phyloP scores from a whole-genome alignment of 2,329 filamentous ascomycete species.

The Trichoderma polysporum region DNA sequence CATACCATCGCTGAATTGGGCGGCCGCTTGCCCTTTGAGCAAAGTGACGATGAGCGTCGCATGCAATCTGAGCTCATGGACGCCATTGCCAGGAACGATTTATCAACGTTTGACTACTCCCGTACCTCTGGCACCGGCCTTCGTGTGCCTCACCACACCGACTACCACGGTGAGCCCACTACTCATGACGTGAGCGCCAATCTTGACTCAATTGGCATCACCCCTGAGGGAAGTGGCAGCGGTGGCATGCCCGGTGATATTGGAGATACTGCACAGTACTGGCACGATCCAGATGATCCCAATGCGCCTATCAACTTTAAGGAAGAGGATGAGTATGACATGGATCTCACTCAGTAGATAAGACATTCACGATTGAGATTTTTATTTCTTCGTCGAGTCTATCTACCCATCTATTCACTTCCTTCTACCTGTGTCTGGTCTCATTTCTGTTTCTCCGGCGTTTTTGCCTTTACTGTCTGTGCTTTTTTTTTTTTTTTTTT shows the following conservation, averaged over 20 bases:
- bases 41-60: conserved; percentile 87
- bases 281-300: conserved; percentile 68
- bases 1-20: conserved; percentile 72
- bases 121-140: conserved; percentile 80
- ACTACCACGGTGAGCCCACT: conserved; percentile 78
- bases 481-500: background rate
- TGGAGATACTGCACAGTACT: conserved; percentile 56
- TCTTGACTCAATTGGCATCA: conserved; percentile 40
- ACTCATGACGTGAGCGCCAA: conserved; percentile 42
- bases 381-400: background rate
- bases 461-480: no score
- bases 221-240: conserved; percentile 41
- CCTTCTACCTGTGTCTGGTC: background rate
- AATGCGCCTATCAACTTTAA: conserved; percentile 73
- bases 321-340: conserved; percentile 90
- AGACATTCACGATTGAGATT: background rate
- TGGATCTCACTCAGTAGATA: conserved; percentile 60
- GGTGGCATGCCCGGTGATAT: conserved; percentile 46
- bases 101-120: conserved; percentile 77
- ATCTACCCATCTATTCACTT: background rate
- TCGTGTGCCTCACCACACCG: conserved; percentile 89
- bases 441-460: background rate
- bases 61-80: conserved; percentile 94
- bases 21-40: conserved; percentile 73
- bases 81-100: conserved; percentile 77